phyloP scores from a whole-genome alignment of 78 protist genomes.

The Creolimax fragrantissima region DNA sequence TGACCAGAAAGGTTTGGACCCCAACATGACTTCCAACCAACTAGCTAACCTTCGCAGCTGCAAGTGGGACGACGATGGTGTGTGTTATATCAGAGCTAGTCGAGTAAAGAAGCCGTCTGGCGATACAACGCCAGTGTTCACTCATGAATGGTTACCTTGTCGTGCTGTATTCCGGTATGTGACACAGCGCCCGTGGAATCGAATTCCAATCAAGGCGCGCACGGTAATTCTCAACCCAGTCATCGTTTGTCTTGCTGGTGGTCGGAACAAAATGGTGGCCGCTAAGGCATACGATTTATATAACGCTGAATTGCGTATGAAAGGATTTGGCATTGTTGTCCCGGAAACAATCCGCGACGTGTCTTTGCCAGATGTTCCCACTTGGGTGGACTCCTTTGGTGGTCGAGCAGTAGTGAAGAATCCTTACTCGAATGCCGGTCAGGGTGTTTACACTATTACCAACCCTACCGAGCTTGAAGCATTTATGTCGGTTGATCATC shows the following conservation, averaged over 20 bases:
- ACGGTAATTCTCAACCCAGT: conserved; percentile 45
- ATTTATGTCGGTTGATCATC: conserved; percentile 22
- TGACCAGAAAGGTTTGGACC: not conserved
- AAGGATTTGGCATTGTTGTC: conserved; percentile 20
- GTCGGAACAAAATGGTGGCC: conserved; percentile 54
- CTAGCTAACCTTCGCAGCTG: not conserved
- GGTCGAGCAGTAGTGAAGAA: conserved; percentile 51
- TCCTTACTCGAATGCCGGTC: conserved; percentile 44
- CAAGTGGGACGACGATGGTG: not conserved
- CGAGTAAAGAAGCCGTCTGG: not conserved
- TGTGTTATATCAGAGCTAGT: not conserved
- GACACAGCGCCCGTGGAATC: conserved; percentile 56
- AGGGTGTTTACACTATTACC: conserved; percentile 52
- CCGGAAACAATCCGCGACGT: conserved; percentile 49
- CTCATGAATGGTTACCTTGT: conserved; percentile 15
- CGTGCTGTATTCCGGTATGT: conserved; percentile 53
- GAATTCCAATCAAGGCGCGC: conserved; percentile 30
- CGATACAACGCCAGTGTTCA: not conserved
- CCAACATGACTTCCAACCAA: not conserved
- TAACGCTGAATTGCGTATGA: conserved; percentile 7
- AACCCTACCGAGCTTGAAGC: conserved; percentile 27
- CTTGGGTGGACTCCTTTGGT: conserved; percentile 21
- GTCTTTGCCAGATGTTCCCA: not conserved
- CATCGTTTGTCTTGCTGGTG: conserved; percentile 50
- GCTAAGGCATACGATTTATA: conserved; percentile 39